Base-by-base conservation (phyloP, 768 basidiomycete species). In the Panaeolus papilionaceus region DNA sequence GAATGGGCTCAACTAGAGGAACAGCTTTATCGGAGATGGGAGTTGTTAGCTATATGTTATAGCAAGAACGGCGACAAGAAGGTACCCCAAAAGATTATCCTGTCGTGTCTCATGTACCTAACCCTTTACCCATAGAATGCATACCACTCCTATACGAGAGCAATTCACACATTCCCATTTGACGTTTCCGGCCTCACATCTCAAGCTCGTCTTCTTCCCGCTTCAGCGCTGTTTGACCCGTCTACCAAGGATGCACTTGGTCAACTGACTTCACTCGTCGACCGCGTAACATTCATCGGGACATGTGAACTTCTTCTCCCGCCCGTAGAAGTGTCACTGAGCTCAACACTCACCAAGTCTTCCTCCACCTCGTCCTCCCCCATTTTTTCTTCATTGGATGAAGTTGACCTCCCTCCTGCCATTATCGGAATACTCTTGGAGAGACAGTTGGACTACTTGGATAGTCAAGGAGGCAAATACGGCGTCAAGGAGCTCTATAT, bases 11-110 rank as follows among this genome's bases (percentile, higher is more conserved):
- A 87, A 69, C 80, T 93, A 1, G 84, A 87, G 66, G 88, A 89
- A 38, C 89, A 91, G 68, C 71, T 95, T 33, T 86, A 85, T 69
- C 83, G 89, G 23, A 80, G 95, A 58, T 96, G 90, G 86, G 94
- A 98, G 78, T 76, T 97, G 38, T 80, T 96, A 28, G 95, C 86
- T 0, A 87, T 91, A 4, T 95, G 93, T 75, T 89, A 88, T 73
- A 84, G 86, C 37, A 95, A 93, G 76, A 88, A 89, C 33, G 91
- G 90, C 0, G 92, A 97, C 70, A 84, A 91, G 23, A 86, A 86
- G 85, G 95, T 93, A 54, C 38, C 82, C 75, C 16, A 28, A 42
- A 38, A 18, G 0, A 61, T 33, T 63, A 40, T 49, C 47, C 23
- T 23, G 12, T 12, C 20, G 62, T 67, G 39, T 37, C 38, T 44